phyloP scores from a whole-genome alignment of 495 filamentous ascomycete genomes.

The Penicillium nucicola region DNA sequence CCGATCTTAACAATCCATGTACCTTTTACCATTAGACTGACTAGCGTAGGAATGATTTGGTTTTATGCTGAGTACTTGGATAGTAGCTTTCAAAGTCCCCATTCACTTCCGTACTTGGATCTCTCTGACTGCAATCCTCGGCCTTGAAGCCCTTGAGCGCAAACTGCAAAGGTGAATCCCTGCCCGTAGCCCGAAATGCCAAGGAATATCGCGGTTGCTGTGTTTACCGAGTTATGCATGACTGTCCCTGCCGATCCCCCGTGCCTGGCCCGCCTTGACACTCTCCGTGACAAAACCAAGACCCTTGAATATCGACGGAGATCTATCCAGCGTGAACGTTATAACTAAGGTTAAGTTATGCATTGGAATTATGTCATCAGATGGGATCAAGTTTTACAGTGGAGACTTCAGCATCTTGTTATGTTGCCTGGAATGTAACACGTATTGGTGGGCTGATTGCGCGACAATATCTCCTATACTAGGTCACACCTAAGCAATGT shows the following conservation, averaged over 20 bases:
- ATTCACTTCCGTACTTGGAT: too few relatives aligned
- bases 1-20: slow-evolving; percentile 25
- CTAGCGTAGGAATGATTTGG: background rate
- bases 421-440: background rate
- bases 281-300: too few relatives aligned
- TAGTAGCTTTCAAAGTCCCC: too few relatives aligned
- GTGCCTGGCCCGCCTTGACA: background rate
- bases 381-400: too few relatives aligned
- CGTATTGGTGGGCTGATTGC: background rate
- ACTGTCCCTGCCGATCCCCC: slow-evolving; percentile 26
- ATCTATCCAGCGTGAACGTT: too few relatives aligned
- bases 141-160: too few relatives aligned
- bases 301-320: too few relatives aligned
- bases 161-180: background rate
- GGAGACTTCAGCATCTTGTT: background rate
- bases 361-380: too few relatives aligned
- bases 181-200: background rate
- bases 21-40: slow-evolving; percentile 14
- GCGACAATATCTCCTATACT: background rate
- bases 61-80: too few relatives aligned
- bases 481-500: too few relatives aligned
- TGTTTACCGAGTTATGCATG: slow-evolving; percentile 13
- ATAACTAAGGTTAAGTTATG: too few relatives aligned
- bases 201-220: slow-evolving; percentile 2
- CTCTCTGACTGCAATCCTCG: too few relatives aligned